Evolutionary conservation across 75 land plant species (phyloP).

Genomic region (Picea sitchensis): DNA sequence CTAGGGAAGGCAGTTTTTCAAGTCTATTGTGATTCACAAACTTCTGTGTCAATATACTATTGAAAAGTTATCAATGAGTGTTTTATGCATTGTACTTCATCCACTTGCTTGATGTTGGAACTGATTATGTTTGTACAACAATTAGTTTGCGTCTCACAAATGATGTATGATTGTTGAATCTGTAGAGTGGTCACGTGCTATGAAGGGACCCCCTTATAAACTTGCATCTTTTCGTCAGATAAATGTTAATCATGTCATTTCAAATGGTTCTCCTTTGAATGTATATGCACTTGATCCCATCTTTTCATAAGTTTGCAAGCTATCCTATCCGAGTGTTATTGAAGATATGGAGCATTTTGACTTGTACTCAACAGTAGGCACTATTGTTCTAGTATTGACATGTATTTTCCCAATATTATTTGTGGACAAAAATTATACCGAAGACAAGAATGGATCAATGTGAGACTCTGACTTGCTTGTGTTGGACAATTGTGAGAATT

Average conservation of each 20-base stretch:
- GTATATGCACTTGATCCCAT: not conserved
- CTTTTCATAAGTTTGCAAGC: not conserved
- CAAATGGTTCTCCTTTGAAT: not conserved
- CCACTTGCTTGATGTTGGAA: not conserved
- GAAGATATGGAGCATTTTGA: not conserved
- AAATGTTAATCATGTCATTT: not conserved
- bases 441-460: not conserved
- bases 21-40: not conserved
- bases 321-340: not conserved
- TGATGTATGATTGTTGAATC: slow-evolving; percentile 6
- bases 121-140: not conserved
- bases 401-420: not conserved
- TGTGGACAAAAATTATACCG: not conserved
- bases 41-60: not conserved
- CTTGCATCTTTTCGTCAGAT: not conserved
- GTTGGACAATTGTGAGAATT: not conserved
- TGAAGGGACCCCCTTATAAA: not conserved
- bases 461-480: not conserved
- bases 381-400: too few species aligned
- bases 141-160: not conserved
- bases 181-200: not conserved
- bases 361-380: not conserved
- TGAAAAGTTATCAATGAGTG: not conserved
- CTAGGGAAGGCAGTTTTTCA: not conserved
- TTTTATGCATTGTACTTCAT: not conserved